Evolutionary conservation across 805 yeast genomes (phyloP), one percentile per base, ranked within the genome.

Genomic region (Phaffomyces antillensis): DNA sequence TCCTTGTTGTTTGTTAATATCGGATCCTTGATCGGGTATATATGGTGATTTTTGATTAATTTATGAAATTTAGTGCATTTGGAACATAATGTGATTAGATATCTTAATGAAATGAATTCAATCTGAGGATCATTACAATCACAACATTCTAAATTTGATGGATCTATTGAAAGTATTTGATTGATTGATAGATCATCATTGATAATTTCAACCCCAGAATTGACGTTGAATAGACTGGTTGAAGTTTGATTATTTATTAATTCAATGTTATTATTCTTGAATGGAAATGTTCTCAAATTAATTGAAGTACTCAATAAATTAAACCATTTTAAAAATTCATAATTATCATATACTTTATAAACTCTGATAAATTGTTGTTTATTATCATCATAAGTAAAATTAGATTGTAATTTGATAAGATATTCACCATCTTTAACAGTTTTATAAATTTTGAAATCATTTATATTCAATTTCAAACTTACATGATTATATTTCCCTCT

Each of bases 41-140:
- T 72, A 5, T 90, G 77, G 7, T 93, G 77, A 5, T 88, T 72
- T 51, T 84, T 96, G 59, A 91, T 63, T 18, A 87, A 81, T 44
- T 96, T 70, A 62, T 90, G 97, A n/a, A 82, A 80, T 0, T 95
- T 89, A 0, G 96, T 81, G 56, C 98, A 90, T 41, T 81, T 79
- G 38, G 87, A 81, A 62, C 98, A 90, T 24, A 91, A 68, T 4
- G 83, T 77, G 26, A 80, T 79, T 44, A 88, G 63, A 36, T 83
- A 63, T 55, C 85, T 89, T 47, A 87, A 70, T 0, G 96, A 86
- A 4, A 91, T 75, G 96, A 96, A 90, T 52, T 89, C 96, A 15
- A 86, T 95, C 15, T 72, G 77, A 0, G 63, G 55, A 2, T 79
- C 58, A 0, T 83, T 82, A 67, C 98, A 90, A 56, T 90, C 98